Percentiles rank a stretch among this genome's conserved stretches.
These are phyloP conservation scores for Casaregolazyma suthepensis DNA, from an alignment of 1,139 yeast species.

Conservation along the genomic window DNA sequence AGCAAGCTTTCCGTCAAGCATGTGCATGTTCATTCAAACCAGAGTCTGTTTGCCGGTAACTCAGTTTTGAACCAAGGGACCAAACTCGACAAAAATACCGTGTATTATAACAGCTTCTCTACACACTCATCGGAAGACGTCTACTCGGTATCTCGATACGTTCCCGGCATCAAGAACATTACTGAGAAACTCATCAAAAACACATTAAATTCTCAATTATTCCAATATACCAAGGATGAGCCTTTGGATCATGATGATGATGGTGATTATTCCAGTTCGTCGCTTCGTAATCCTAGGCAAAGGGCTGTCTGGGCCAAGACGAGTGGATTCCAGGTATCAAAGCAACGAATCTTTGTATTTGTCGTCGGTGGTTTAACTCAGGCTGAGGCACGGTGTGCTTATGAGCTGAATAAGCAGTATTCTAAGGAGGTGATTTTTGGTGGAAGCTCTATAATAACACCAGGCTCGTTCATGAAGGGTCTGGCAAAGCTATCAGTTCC, in stretches of 20 bases:
- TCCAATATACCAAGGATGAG: conserved; percentile 74
- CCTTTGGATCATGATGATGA: conserved; percentile 56
- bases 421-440: conserved; percentile 80
- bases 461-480: conserved; percentile 43
- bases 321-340: conserved; percentile 42
- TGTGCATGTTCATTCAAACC: conserved; percentile 1
- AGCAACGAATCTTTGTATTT: conserved; percentile 71
- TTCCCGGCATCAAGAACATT: conserved; percentile 61
- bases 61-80: conserved; percentile 4
- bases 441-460: conserved; percentile 69
- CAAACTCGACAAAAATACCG: conserved; percentile 29
- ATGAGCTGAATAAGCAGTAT: conserved; percentile 57
- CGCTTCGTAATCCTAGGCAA: conserved; percentile 67
- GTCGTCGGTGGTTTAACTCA: conserved; percentile 86
- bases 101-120: conserved; percentile 33
- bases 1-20: conserved; percentile 4
- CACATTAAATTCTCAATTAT: conserved; percentile 49
- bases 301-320: conserved; percentile 78
- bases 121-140: conserved; percentile 66
- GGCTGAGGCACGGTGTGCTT: conserved; percentile 71
- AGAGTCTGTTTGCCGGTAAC: conserved; percentile 4
- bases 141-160: conserved; percentile 70
- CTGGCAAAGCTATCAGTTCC: conserved; percentile 26
- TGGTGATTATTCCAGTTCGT: conserved; percentile 34
- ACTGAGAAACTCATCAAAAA: conserved; percentile 45